These are phyloP conservation scores for Mucor saturninus DNA, from an alignment of 371 early-diverging fungal genomes.

Conservation along the genomic window DNA sequence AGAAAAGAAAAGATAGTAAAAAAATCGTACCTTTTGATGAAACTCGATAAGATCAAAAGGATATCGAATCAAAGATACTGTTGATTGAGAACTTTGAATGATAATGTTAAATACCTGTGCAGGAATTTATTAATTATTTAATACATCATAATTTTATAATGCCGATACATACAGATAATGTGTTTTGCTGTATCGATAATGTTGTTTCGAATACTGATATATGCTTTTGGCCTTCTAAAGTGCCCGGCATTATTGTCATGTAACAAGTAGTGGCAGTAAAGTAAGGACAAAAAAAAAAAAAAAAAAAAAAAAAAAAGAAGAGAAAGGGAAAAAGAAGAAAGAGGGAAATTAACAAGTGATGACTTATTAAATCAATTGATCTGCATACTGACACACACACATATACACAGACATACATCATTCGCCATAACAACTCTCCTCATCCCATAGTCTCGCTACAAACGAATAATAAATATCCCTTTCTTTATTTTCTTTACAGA, in stretches of 20 bases:
- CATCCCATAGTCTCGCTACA: neutral
- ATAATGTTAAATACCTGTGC: slow-evolving; percentile 61
- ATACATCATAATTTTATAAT: neutral
- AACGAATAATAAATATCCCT: neutral
- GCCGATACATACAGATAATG: slow-evolving; percentile 34
- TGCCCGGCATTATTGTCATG: slow-evolving; percentile 3
- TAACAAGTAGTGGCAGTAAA: neutral
- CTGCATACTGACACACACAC: slow-evolving; percentile 15
- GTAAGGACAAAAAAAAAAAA: neutral
- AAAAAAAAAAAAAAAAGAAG: neutral
- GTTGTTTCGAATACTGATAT: slow-evolving; percentile 51
- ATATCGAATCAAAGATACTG: slow-evolving; percentile 59
- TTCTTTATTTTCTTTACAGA: neutral
- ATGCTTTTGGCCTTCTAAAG: slow-evolving; percentile 6
- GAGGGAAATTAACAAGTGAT: neutral
- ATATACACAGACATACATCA: slow-evolving; percentile 1
- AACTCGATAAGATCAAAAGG: slow-evolving; percentile 67
- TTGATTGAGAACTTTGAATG: slow-evolving; percentile 51
- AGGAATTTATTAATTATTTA: neutral
- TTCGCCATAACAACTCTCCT: slow-evolving; percentile 1
- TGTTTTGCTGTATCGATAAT: slow-evolving; percentile 36
- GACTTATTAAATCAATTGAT: slow-evolving; percentile 21
- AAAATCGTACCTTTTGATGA: slow-evolving; percentile 52
- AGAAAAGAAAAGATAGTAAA: neutral
- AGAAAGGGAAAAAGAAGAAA: neutral